These are phyloP conservation scores for Myriosclerotinia duriaeana DNA, from an alignment of 2,329 filamentous ascomycete species.

Conservation along the genomic window DNA sequence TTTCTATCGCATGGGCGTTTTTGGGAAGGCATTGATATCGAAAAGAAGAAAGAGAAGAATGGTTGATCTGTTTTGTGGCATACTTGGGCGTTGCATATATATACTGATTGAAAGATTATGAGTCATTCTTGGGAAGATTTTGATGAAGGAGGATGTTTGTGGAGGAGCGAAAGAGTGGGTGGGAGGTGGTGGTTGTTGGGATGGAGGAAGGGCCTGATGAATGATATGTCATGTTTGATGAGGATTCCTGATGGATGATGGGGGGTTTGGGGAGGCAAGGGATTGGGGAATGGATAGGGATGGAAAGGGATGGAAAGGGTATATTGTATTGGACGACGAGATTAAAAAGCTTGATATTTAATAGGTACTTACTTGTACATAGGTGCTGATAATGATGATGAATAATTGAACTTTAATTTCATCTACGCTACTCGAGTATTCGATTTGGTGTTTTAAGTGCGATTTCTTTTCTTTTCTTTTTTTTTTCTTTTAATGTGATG, in stretches of 20 bases:
- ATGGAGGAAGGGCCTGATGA: neutral
- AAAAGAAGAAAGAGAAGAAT: neutral
- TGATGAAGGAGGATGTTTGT: neutral
- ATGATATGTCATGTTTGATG: conserved; percentile 11
- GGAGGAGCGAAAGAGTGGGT: neutral
- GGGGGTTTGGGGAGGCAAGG: neutral
- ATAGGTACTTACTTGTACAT: conserved; percentile 7
- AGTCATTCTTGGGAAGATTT: neutral
- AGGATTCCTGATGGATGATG: conserved; percentile 2
- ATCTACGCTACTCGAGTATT: neutral
- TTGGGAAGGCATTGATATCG: neutral
- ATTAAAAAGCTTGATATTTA: neutral
- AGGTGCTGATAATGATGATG: conserved; percentile 5
- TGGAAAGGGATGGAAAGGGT: neutral
- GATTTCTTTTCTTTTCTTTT: too few relatives aligned
- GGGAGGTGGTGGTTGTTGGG: neutral
- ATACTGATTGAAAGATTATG: conserved; percentile 14
- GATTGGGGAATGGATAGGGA: neutral
- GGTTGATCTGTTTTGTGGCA: neutral
- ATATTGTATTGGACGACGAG: neutral
- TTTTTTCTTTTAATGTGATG: too few relatives aligned
- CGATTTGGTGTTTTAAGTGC: too few relatives aligned
- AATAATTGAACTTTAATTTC: neutral
- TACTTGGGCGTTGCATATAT: conserved; percentile 10
- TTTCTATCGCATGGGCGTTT: conserved; percentile 2